Percentiles rank a stretch among this genome's conserved stretches.
These are phyloP conservation scores for Boletus barrowsii DNA, from an alignment of 768 basidiomycete genomes.

Conservation along the genomic window DNA sequence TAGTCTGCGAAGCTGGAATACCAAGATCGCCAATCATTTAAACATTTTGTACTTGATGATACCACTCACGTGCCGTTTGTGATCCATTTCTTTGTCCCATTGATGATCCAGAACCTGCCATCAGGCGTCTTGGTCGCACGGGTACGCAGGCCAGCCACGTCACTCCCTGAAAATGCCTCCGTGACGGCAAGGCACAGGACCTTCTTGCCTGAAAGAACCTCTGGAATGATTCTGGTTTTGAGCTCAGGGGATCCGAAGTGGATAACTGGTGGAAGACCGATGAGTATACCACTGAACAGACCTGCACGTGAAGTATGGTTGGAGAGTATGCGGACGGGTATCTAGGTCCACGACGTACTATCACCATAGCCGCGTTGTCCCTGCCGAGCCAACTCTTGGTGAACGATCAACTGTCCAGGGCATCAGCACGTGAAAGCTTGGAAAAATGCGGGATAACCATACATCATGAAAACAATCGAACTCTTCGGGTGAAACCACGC, in stretches of 20 bases:
- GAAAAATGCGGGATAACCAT: conserved; percentile 1
- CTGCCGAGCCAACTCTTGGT: conserved; percentile 70
- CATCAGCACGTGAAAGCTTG: neutral
- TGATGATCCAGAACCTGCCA: neutral
- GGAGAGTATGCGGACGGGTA: neutral
- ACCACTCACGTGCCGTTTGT: neutral
- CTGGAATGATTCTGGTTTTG: neutral
- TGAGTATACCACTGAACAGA: conserved; percentile 51
- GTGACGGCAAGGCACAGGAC: neutral
- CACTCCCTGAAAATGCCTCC: neutral
- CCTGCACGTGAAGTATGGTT: conserved; percentile 24
- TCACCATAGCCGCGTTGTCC: conserved; percentile 79
- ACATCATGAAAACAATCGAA: conserved; percentile 91
- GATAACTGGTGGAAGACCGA: conserved; percentile 55
- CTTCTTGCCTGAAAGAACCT: neutral
- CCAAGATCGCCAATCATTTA: neutral
- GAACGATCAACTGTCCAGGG: conserved; percentile 59
- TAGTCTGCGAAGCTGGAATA: neutral
- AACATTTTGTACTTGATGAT: neutral
- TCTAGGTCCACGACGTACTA: conserved; percentile 37
- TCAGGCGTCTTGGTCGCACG: neutral
- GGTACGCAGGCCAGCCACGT: neutral
- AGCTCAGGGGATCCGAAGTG: conserved; percentile 74
- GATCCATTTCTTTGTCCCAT: conserved; percentile 1
- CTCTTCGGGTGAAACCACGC: conserved; percentile 18